phyloP scores from a whole-genome alignment of 805 yeast genomes.

The Yarrowia phangngaensis region DNA sequence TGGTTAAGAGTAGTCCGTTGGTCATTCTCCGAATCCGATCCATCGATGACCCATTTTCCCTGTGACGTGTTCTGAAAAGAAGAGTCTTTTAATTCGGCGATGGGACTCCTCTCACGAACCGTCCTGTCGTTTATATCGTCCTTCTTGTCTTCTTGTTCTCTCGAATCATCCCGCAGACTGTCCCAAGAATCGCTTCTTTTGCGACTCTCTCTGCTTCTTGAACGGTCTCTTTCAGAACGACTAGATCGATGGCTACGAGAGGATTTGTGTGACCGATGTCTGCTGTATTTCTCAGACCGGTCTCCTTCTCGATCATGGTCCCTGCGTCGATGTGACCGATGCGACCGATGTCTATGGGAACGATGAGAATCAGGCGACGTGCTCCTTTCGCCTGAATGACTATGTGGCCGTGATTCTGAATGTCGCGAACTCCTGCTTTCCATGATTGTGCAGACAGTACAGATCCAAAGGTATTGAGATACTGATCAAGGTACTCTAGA shows the following conservation, averaged over 20 bases:
- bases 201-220: constrained; percentile 1
- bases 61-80: too few species aligned
- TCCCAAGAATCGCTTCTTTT: too few species aligned
- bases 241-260: neutral
- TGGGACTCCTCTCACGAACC: too few species aligned
- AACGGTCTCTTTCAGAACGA: neutral
- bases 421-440: too few species aligned
- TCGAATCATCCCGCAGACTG: neutral
- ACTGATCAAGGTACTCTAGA: too few species aligned
- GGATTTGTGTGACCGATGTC: constrained; percentile 1
- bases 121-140: constrained; percentile 3
- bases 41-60: constrained; percentile 19
- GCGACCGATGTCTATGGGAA: neutral
- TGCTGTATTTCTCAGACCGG: constrained; percentile 1
- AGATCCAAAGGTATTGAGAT: too few species aligned
- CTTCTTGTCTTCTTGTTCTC: neutral
- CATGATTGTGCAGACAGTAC: too few species aligned
- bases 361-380: too few species aligned
- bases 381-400: too few species aligned
- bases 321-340: neutral
- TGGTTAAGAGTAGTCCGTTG: constrained; percentile 1
- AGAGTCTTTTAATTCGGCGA: too few species aligned
- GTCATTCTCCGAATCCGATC: constrained; percentile 1
- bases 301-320: neutral
- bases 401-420: too few species aligned